These are phyloP conservation scores for Neofusicoccum laricinum DNA, from an alignment of 2,329 filamentous ascomycete species.

Conservation along the genomic window DNA sequence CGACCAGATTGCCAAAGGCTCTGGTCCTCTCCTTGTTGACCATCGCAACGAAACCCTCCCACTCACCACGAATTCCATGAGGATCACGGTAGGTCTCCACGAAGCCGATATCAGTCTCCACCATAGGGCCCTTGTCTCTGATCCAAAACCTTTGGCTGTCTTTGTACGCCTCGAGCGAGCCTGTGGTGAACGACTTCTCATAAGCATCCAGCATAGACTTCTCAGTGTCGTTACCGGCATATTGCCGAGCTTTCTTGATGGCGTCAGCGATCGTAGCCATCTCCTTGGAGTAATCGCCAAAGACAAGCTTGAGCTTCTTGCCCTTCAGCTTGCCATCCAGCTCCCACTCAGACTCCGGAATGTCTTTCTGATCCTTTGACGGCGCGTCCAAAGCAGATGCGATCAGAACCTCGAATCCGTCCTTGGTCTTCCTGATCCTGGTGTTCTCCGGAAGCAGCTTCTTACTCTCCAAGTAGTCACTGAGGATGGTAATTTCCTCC, in stretches of 20 bases:
- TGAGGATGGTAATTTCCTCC: constrained; percentile 46
- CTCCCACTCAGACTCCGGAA: constrained; percentile 45
- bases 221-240: constrained; percentile 46
- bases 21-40: constrained; percentile 89
- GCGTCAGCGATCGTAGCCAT: constrained; percentile 47
- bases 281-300: constrained; percentile 46
- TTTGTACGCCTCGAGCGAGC: constrained; percentile 50
- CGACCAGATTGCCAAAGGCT: constrained; percentile 82
- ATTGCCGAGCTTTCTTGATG: constrained; percentile 46
- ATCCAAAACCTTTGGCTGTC: constrained; percentile 54
- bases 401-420: constrained; percentile 48
- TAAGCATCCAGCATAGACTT: constrained; percentile 47
- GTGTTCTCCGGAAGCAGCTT: constrained; percentile 51
- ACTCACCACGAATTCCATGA: constrained; percentile 53
- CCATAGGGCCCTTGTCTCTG: constrained; percentile 49
- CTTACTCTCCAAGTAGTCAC: constrained; percentile 46
- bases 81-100: constrained; percentile 56
- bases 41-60: constrained; percentile 54
- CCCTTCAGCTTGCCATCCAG: constrained; percentile 41
- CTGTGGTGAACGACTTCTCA: constrained; percentile 49
- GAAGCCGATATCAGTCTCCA: constrained; percentile 55
- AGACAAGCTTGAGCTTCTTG: constrained; percentile 45
- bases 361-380: constrained; percentile 37
- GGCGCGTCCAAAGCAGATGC: constrained; percentile 45
- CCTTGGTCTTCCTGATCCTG: constrained; percentile 43